Conservation (phyloP, 768 basidiomycete genomes). For the Tephrocybe sp. region DNA sequence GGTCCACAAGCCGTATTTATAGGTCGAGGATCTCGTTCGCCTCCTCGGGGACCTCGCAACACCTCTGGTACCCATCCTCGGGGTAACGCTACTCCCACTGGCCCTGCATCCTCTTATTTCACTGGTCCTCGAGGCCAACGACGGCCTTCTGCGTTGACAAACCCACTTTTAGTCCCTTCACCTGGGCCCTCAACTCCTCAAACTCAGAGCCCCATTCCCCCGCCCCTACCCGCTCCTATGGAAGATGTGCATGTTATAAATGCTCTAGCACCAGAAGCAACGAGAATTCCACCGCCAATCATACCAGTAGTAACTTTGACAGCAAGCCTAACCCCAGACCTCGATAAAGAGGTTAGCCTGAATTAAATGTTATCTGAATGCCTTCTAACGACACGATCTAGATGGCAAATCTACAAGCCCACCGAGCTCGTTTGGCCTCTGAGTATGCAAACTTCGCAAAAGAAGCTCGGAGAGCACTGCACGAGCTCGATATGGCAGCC, state of each 20-base stretch:
- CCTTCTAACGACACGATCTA: conserved; percentile 10
- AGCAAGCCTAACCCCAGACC: conserved; percentile 25
- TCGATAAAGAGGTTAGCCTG: conserved; percentile 19
- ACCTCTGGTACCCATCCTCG: conserved; percentile 13
- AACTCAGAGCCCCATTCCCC: conserved; percentile 1
- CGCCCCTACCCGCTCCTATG: neutral
- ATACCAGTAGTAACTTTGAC: conserved; percentile 29
- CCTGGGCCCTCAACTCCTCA: conserved; percentile 1
- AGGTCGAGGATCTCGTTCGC: conserved; percentile 35
- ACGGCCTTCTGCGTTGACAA: conserved; percentile 14
- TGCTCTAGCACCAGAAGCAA: conserved; percentile 2
- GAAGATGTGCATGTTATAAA: conserved; percentile 5
- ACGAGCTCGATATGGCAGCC: conserved; percentile 60
- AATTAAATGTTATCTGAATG: neutral
- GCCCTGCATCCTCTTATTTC: conserved; percentile 18
- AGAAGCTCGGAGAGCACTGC: conserved; percentile 47
- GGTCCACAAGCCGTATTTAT: conserved; percentile 1
- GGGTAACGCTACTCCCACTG: conserved; percentile 16
- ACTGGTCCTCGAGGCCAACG: conserved; percentile 18
- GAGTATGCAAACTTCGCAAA: conserved; percentile 41
- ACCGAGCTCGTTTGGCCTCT: conserved; percentile 36
- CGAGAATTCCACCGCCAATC: conserved; percentile 21
- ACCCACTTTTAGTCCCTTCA: conserved; percentile 1
- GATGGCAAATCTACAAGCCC: conserved; percentile 35
- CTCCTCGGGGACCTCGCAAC: conserved; percentile 40